Percentiles rank a stretch among this genome's conserved stretches.
phyloP scores from a whole-genome alignment of 257 asterid genomes.

The Ballota nigra region DNA sequence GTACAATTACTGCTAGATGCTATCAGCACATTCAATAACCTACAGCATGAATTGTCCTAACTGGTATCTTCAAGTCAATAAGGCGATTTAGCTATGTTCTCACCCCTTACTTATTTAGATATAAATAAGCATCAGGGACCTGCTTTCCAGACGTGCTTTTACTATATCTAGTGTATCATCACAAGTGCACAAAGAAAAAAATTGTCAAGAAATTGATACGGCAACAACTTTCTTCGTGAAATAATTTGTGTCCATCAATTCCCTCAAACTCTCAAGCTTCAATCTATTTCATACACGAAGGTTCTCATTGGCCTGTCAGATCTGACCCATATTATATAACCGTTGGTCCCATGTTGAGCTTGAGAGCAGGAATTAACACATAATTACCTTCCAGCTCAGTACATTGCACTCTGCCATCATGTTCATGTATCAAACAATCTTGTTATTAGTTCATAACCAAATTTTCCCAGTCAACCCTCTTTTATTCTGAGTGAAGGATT shows the following conservation, averaged over 20 bases:
- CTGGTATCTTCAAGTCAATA: neutral
- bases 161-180: neutral
- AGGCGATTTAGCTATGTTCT: neutral
- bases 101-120: neutral
- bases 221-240: neutral
- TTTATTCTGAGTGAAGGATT: too few species aligned
- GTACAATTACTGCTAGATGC: neutral
- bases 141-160: slow-evolving; percentile 3
- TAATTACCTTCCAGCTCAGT: too few species aligned
- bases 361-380: too few species aligned
- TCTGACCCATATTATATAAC: neutral
- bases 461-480: too few species aligned
- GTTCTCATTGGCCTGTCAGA: neutral
- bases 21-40: neutral
- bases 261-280: too few species aligned
- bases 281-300: neutral
- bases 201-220: slow-evolving; percentile 8
- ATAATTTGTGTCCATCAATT: neutral
- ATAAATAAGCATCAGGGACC: neutral
- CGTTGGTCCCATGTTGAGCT: too few species aligned
- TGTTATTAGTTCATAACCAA: too few species aligned
- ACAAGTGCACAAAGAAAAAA: neutral
- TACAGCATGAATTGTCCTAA: neutral
- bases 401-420: too few species aligned
- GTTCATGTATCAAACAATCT: too few species aligned